These are phyloP conservation scores for Nephelium lappaceum DNA, from an alignment of 345 rosid genomes.

Conservation along the genomic window DNA sequence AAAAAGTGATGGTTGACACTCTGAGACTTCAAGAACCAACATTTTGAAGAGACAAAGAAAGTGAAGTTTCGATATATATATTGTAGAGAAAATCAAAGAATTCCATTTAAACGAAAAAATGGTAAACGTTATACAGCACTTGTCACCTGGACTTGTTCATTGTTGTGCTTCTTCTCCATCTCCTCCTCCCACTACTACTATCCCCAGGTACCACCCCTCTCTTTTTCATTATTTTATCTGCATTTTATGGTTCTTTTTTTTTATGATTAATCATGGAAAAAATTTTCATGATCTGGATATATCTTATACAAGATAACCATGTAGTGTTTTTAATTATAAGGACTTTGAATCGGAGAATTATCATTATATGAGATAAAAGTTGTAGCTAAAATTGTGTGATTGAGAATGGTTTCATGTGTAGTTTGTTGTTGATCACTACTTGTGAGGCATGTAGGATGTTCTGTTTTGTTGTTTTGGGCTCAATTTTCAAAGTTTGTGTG, in stretches of 20 bases:
- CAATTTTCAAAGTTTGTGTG: constrained; percentile 1
- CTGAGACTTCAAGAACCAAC: constrained; percentile 19
- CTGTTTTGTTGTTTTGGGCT: neutral
- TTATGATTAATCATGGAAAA: neutral
- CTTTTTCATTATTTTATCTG: neutral
- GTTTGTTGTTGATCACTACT: neutral
- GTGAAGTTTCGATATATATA: neutral
- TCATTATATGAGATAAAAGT: neutral
- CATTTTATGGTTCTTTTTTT: neutral
- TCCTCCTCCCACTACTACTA: constrained; percentile 25
- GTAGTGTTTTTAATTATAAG: neutral
- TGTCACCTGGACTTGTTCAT: constrained; percentile 35
- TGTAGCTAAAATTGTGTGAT: neutral
- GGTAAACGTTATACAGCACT: constrained; percentile 29
- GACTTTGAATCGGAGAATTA: neutral
- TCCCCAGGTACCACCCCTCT: constrained; percentile 27
- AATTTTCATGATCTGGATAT: neutral
- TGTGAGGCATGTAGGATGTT: neutral
- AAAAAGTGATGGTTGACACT: neutral
- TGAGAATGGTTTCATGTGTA: neutral
- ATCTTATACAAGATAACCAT: too few relatives aligned
- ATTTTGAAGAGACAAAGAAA: neutral
- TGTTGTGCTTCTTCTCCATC: constrained; percentile 29
- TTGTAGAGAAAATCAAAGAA: neutral
- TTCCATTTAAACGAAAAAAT: constrained; percentile 11